Evolutionary conservation across 768 basidiomycete genomes (phyloP).

Genomic region (Amanita phalloides): DNA sequence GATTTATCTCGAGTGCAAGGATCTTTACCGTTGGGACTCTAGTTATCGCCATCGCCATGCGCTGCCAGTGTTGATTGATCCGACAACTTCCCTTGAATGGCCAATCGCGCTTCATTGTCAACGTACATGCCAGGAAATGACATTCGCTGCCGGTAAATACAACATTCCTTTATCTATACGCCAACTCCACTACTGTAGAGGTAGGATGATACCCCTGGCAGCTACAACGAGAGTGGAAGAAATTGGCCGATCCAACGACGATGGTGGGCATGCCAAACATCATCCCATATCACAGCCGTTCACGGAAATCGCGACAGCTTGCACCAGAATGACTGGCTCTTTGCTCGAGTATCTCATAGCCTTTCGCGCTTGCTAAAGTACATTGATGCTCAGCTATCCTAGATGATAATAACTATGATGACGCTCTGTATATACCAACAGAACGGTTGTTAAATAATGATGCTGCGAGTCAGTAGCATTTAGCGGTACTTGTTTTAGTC

Average conservation of each 20-base stretch:
- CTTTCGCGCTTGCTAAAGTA: too few relatives aligned
- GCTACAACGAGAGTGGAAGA: neutral
- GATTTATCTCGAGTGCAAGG: neutral
- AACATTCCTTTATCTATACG: neutral
- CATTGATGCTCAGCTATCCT: too few relatives aligned
- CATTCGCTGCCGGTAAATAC: neutral
- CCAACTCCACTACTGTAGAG: neutral
- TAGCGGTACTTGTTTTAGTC: too few relatives aligned
- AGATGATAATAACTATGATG: too few relatives aligned
- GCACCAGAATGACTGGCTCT: too few relatives aligned
- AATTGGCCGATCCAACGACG: neutral
- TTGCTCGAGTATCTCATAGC: too few relatives aligned
- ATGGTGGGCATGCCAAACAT: neutral
- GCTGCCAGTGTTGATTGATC: neutral
- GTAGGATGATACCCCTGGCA: neutral
- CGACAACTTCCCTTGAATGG: neutral
- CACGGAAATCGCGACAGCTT: too few relatives aligned
- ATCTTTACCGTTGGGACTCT: neutral
- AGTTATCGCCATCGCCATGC: neutral
- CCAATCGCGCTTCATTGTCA: neutral
- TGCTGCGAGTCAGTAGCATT: too few relatives aligned
- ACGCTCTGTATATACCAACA: too few relatives aligned
- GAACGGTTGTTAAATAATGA: too few relatives aligned
- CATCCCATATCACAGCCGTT: neutral
- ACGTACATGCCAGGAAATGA: neutral